phyloP scores from a whole-genome alignment of 2,329 filamentous ascomycete species.

The Didymella sp. region DNA sequence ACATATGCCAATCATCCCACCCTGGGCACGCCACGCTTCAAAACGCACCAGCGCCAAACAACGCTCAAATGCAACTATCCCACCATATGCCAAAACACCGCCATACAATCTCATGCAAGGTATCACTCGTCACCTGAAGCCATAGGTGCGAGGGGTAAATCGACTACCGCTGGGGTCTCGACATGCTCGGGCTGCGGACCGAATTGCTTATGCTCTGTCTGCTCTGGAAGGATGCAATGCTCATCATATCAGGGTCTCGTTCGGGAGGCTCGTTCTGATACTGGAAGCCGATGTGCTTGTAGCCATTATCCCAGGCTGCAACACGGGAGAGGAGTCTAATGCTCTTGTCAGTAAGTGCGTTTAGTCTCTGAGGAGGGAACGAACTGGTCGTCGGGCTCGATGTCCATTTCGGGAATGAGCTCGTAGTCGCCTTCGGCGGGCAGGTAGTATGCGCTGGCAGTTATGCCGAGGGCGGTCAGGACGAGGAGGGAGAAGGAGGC shows the following conservation, averaged over 20 bases:
- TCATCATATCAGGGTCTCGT: conserved; percentile 25
- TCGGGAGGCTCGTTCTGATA: conserved; percentile 21
- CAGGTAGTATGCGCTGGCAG: conserved; percentile 71
- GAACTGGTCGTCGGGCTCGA: conserved; percentile 47
- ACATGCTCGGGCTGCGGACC: conserved; percentile 12
- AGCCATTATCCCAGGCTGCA: conserved; percentile 46
- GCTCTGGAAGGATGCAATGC: conserved; percentile 21
- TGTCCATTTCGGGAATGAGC: conserved; percentile 62
- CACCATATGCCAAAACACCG: conserved; percentile 17
- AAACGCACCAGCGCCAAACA: conserved; percentile 11
- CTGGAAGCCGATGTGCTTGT: conserved; percentile 29
- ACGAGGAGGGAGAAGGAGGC: conserved; percentile 65
- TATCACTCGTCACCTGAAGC: neutral
- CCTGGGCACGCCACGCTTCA: neutral
- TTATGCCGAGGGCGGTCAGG: conserved; percentile 64
- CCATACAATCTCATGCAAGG: conserved; percentile 19
- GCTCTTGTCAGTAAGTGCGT: conserved; percentile 28
- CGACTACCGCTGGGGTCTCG: conserved; percentile 14
- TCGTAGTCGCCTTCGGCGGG: conserved; percentile 88
- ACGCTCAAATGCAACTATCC: conserved; percentile 17
- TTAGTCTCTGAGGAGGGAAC: conserved; percentile 13
- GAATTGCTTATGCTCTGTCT: conserved; percentile 17
- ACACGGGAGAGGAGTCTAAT: conserved; percentile 45
- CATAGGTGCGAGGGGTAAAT: conserved; percentile 1
- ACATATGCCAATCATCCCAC: neutral